Evolutionary conservation across 2,329 filamentous ascomycete genomes (phyloP).

Genomic region (Penicillium sp.): DNA sequence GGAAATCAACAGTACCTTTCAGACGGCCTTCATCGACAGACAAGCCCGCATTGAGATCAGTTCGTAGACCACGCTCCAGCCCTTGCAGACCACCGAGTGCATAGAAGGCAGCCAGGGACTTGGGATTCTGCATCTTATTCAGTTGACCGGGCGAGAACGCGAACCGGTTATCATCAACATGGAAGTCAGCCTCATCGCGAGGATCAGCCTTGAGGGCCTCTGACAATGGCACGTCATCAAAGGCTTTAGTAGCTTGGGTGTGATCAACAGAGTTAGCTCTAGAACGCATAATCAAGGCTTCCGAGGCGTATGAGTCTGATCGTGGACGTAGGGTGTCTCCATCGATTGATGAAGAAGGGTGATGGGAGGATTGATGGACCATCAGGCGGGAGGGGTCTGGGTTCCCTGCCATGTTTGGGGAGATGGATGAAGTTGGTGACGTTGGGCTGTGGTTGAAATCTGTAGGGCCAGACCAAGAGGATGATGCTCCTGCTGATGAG

Average conservation of each 20-base stretch:
- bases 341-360: conserved; percentile 45
- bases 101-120: conserved; percentile 81
- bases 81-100: conserved; percentile 78
- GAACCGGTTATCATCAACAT: conserved; percentile 79
- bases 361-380: conserved; percentile 39
- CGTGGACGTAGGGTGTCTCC: conserved; percentile 53
- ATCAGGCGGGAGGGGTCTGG: conserved; percentile 33
- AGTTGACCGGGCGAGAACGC: conserved; percentile 80
- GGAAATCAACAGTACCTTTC: conserved; percentile 71
- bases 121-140: conserved; percentile 87
- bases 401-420: conserved; percentile 35
- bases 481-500: conserved; percentile 27
- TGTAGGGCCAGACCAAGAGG: conserved; percentile 28
- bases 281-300: conserved; percentile 43
- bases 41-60: conserved; percentile 73
- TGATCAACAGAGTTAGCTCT: conserved; percentile 41
- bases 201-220: conserved; percentile 76
- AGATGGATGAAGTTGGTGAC: conserved; percentile 26
- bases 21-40: conserved; percentile 75
- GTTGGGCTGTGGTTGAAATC: conserved; percentile 28
- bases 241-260: conserved; percentile 31
- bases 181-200: conserved; percentile 76
- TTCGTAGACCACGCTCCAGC: conserved; percentile 78
- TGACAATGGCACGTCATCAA: conserved; percentile 46
- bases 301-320: conserved; percentile 49